Evolutionary conservation across 257 asterid genomes (phyloP).

Genomic region (Buddleja alternifolia): DNA sequence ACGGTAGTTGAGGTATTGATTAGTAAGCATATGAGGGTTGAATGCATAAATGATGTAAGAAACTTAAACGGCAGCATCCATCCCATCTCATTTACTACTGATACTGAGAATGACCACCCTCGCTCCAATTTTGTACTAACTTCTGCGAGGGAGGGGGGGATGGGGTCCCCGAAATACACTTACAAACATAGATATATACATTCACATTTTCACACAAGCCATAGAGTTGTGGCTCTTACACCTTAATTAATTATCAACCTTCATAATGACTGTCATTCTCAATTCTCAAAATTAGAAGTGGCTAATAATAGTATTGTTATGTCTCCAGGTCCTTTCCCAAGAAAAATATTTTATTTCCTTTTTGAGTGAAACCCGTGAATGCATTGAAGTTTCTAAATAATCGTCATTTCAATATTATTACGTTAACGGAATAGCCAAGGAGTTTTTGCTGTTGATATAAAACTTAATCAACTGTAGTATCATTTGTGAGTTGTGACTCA

Average conservation of each 20-base stretch:
- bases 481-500: too few species aligned
- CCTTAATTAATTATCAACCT: not conserved
- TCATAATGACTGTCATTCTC: constrained; percentile 1
- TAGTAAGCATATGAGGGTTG: not conserved
- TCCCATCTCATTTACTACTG: constrained; percentile 28
- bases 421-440: too few species aligned
- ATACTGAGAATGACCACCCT: constrained; percentile 2
- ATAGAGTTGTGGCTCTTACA: not conserved
- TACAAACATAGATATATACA: not conserved
- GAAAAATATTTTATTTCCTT: not conserved
- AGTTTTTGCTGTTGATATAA: too few species aligned
- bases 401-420: not conserved
- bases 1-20: not conserved
- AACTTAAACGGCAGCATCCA: not conserved
- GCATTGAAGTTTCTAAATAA: not conserved
- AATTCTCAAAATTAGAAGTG: not conserved
- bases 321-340: not conserved
- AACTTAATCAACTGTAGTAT: too few species aligned
- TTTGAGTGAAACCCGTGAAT: not conserved
- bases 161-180: too few species aligned
- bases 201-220: not conserved
- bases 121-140: not conserved
- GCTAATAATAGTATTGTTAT: too few species aligned
- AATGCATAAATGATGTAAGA: not conserved
- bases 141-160: not conserved